Evolutionary conservation across 257 asterid genomes (phyloP).

Genomic region (Solanum paucissectum): DNA sequence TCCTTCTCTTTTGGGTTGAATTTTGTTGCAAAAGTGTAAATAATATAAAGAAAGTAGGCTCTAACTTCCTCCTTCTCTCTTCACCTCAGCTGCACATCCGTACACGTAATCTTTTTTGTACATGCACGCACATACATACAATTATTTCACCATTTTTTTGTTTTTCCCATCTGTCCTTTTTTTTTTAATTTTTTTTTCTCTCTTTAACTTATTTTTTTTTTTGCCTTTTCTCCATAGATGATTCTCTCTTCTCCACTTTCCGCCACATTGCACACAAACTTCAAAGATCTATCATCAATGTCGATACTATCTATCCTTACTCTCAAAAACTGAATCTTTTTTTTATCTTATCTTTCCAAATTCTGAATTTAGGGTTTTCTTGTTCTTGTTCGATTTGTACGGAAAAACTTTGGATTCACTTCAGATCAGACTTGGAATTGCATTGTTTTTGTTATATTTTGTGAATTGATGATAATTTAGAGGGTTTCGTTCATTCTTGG

Average conservation of each 20-base stretch:
- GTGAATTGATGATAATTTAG: neutral
- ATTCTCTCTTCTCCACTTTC: slow-evolving; percentile 4
- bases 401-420: neutral
- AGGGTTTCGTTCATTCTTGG: neutral
- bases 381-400: neutral
- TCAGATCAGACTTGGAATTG: slow-evolving; percentile 13
- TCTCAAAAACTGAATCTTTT: neutral
- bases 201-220: neutral
- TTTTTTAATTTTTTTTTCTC: neutral
- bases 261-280: slow-evolving; percentile 5
- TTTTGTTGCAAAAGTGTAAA: neutral
- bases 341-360: neutral
- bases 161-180: neutral
- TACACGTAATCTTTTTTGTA: slow-evolving; percentile 15
- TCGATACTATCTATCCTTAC: neutral
- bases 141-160: neutral
- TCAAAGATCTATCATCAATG: slow-evolving; percentile 9
- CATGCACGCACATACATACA: slow-evolving; percentile 1
- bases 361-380: slow-evolving; percentile 7
- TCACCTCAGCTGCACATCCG: slow-evolving; percentile 8
- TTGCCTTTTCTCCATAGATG: neutral
- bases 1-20: neutral
- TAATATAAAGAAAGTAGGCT: neutral
- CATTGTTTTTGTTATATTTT: neutral
- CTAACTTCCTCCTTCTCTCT: neutral